Evolutionary conservation across 345 rosid genomes (phyloP).

Genomic region (Lepidium sativum): DNA sequence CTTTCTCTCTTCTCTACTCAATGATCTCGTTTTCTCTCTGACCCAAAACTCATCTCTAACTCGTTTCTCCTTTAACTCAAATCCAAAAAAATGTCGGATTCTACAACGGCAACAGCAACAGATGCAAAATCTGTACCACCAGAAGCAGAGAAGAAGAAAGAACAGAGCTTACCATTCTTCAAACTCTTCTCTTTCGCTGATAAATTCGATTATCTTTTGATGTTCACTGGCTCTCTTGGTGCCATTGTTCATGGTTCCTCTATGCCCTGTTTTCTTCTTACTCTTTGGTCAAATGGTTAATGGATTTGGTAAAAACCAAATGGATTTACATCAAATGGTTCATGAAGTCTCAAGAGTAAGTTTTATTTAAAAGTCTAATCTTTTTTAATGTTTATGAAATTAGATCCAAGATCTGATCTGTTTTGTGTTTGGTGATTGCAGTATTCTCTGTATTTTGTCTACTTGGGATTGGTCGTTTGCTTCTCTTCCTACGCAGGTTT

Average conservation of each 20-base stretch:
- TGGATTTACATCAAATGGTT: conserved; percentile 80
- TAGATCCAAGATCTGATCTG: conserved; percentile 45
- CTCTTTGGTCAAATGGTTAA: conserved; percentile 97
- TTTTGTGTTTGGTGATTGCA: conserved; percentile 31
- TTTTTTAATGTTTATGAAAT: not conserved
- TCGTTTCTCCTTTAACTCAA: conserved; percentile 1
- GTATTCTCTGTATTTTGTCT: conserved; percentile 94
- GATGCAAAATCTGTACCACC: conserved; percentile 48
- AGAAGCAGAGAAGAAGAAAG: conserved; percentile 94
- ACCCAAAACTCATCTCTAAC: conserved; percentile 8
- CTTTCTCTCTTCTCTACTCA: conserved; percentile 3
- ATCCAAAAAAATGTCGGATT: conserved; percentile 48
- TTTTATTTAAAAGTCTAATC: not conserved
- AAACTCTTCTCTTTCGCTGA: conserved; percentile 95
- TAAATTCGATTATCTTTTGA: conserved; percentile 66
- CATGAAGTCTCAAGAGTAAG: conserved; percentile 96
- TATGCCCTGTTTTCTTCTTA: conserved; percentile 96
- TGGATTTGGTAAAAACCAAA: conserved; percentile 94
- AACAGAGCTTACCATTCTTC: conserved; percentile 84
- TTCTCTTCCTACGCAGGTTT: conserved; percentile 93
- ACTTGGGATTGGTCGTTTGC: conserved; percentile 95
- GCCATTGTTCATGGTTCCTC: conserved; percentile 94
- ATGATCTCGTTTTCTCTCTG: conserved; percentile 10
- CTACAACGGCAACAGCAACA: conserved; percentile 6
- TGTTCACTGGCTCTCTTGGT: conserved; percentile 76